phyloP scores from a whole-genome alignment of 176 grass and related monocot genomes.

The Eragrostis curvula region DNA sequence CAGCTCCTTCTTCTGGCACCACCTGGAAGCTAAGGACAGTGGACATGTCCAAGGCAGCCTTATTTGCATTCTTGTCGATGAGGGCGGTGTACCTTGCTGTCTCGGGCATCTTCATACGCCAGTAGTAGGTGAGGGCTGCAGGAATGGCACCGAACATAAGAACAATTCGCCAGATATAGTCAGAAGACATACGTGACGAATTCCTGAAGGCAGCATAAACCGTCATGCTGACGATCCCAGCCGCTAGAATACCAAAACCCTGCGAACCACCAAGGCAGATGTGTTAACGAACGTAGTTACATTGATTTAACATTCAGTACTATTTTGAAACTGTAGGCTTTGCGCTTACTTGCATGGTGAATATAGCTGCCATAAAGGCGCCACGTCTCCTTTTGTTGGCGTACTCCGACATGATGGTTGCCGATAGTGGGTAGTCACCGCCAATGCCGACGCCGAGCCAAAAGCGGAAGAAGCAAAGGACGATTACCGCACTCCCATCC shows the following conservation, averaged over 20 bases:
- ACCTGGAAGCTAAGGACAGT: slow-evolving; percentile 32
- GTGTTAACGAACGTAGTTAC: too few species aligned
- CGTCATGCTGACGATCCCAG: slow-evolving; percentile 29
- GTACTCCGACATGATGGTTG: slow-evolving; percentile 59
- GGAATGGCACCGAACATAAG: slow-evolving; percentile 45
- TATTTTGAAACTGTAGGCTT: too few species aligned
- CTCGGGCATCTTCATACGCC: slow-evolving; percentile 63
- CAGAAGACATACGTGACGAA: not conserved
- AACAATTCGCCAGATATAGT: slow-evolving; percentile 38
- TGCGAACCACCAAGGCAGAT: not conserved
- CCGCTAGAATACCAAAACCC: slow-evolving; percentile 45
- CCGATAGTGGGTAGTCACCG: slow-evolving; percentile 40
- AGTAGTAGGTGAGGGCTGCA: slow-evolving; percentile 41
- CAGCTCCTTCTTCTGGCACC: slow-evolving; percentile 12
- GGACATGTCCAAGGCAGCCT: slow-evolving; percentile 46
- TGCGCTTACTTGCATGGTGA: slow-evolving; percentile 48
- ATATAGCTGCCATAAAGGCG: slow-evolving; percentile 46
- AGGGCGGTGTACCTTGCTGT: slow-evolving; percentile 55
- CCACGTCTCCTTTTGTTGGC: slow-evolving; percentile 48
- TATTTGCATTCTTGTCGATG: slow-evolving; percentile 31
- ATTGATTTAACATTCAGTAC: too few species aligned
- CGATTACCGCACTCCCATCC: not conserved
- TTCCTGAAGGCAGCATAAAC: not conserved
- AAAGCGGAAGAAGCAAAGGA: slow-evolving; percentile 38
- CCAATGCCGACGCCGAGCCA: slow-evolving; percentile 31